Evolutionary conservation across 2,329 filamentous ascomycete species (phyloP).

Genomic region (Leptographium wingfieldii): DNA sequence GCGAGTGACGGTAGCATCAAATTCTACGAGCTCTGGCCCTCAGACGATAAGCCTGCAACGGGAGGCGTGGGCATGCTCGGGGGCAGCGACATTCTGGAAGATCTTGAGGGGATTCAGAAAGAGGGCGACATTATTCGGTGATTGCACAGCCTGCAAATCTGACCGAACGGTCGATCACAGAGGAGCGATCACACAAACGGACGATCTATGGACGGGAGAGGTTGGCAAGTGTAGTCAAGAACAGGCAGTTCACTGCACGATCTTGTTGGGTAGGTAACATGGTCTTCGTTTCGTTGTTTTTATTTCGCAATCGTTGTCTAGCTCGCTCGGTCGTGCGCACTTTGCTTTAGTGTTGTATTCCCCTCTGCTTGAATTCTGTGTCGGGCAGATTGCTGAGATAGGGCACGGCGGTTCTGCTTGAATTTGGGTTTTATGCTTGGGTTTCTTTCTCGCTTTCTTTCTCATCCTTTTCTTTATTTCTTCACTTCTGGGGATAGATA

Average conservation of each 20-base stretch:
- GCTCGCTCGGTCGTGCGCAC: too few relatives aligned
- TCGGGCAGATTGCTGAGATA: background rate
- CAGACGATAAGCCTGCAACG: slow-evolving; percentile 39
- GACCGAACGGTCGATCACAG: background rate
- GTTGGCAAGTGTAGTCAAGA: background rate
- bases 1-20: slow-evolving; percentile 87
- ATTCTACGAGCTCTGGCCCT: slow-evolving; percentile 91
- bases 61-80: slow-evolving; percentile 52
- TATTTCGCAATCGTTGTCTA: background rate
- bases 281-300: background rate
- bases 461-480: background rate
- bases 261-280: background rate
- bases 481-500: background rate
- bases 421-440: background rate
- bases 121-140: slow-evolving; percentile 60
- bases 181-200: background rate
- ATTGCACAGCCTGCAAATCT: slow-evolving; percentile 13
- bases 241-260: background rate
- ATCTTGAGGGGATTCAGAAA: slow-evolving; percentile 66
- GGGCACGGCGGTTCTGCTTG: background rate
- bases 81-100: slow-evolving; percentile 76
- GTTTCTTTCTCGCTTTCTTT: background rate
- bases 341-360: too few relatives aligned
- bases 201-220: background rate
- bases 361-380: too few relatives aligned